These are phyloP conservation scores for Psilocybe subaeruginosa DNA, from an alignment of 768 basidiomycete genomes.

Conservation along the genomic window DNA sequence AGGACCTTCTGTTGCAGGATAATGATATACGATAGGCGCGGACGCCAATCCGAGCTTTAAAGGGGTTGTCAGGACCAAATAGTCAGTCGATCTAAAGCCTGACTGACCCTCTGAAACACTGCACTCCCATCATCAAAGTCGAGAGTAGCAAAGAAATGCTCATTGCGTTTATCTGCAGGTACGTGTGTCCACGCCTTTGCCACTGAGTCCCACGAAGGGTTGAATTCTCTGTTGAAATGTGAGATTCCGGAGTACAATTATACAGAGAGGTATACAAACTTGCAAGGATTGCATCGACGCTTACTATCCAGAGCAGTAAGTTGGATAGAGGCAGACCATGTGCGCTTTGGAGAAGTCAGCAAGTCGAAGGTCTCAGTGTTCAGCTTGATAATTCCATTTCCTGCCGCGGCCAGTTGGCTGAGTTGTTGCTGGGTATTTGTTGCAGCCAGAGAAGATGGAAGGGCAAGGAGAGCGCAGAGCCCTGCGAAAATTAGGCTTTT, in stretches of 20 bases:
- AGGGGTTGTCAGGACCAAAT: not conserved
- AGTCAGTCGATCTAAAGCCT: slow-evolving; percentile 2
- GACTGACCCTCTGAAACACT: slow-evolving; percentile 77
- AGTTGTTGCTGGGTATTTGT: slow-evolving; percentile 56
- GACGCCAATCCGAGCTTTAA: slow-evolving; percentile 76
- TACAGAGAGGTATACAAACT: slow-evolving; percentile 50
- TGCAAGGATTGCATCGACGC: slow-evolving; percentile 92
- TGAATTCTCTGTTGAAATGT: slow-evolving; percentile 68
- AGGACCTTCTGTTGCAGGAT: slow-evolving; percentile 73
- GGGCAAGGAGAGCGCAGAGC: slow-evolving; percentile 30
- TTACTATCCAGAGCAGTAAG: slow-evolving; percentile 85
- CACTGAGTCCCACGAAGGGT: slow-evolving; percentile 80
- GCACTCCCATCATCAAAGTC: slow-evolving; percentile 82
- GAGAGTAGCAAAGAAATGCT: slow-evolving; percentile 90
- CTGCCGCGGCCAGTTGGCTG: slow-evolving; percentile 64
- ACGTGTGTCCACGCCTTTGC: slow-evolving; percentile 81
- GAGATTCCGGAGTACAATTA: slow-evolving; percentile 1
- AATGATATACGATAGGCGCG: slow-evolving; percentile 84
- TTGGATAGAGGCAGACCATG: slow-evolving; percentile 87
- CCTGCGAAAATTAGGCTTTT: slow-evolving; percentile 26
- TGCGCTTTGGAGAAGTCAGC: slow-evolving; percentile 72
- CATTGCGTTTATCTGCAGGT: slow-evolving; percentile 61
- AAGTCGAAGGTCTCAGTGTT: slow-evolving; percentile 78
- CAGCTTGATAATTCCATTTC: slow-evolving; percentile 83
- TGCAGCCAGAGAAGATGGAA: slow-evolving; percentile 36